Percentiles rank a stretch among this genome's conserved stretches.
These are phyloP conservation scores for Talaromyces nanjingensis DNA, from an alignment of 495 filamentous ascomycete genomes.

Conservation along the genomic window DNA sequence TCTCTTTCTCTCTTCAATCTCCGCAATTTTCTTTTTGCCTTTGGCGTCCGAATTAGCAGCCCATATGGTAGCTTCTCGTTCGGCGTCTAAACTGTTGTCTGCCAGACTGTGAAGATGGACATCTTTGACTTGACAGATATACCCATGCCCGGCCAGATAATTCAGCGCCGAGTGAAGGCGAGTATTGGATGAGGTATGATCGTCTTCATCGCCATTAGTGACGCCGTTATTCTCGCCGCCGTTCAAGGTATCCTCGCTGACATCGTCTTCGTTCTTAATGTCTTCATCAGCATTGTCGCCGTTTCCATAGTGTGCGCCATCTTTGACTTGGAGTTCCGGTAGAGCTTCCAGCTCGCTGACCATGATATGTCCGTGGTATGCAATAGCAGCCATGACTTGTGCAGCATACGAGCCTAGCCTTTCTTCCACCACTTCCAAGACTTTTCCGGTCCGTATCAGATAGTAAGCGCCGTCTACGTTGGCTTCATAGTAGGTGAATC, in stretches of 20 bases:
- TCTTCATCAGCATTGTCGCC: conserved; percentile 8
- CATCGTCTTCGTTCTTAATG: conserved; percentile 22
- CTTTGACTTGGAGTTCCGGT: conserved; percentile 25
- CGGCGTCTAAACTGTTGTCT: conserved; percentile 44
- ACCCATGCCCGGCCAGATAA: conserved; percentile 39
- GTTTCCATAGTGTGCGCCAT: conserved; percentile 26
- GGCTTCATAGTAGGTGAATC: conserved; percentile 70
- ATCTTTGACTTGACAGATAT: conserved; percentile 40
- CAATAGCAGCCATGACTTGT: conserved; percentile 63
- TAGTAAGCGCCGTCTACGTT: conserved; percentile 68
- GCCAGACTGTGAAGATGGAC: conserved; percentile 44
- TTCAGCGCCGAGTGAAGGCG: conserved; percentile 39
- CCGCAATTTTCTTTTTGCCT: conserved; percentile 52
- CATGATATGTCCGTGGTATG: conserved; percentile 70
- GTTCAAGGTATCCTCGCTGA: conserved; percentile 16
- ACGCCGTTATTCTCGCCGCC: conserved; percentile 16
- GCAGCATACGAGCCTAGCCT: conserved; percentile 64
- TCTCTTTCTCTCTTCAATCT: conserved; percentile 35
- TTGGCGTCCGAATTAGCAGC: conserved; percentile 30
- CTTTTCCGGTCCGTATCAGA: conserved; percentile 72
- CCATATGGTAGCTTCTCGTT: conserved; percentile 24
- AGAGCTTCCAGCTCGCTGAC: conserved; percentile 56
- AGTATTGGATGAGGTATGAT: conserved; percentile 11
- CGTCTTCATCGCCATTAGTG: background rate
- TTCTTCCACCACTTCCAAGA: conserved; percentile 64